Evolutionary conservation across 305 asterid genomes (phyloP).

Genomic region (Plantago coronopus): DNA sequence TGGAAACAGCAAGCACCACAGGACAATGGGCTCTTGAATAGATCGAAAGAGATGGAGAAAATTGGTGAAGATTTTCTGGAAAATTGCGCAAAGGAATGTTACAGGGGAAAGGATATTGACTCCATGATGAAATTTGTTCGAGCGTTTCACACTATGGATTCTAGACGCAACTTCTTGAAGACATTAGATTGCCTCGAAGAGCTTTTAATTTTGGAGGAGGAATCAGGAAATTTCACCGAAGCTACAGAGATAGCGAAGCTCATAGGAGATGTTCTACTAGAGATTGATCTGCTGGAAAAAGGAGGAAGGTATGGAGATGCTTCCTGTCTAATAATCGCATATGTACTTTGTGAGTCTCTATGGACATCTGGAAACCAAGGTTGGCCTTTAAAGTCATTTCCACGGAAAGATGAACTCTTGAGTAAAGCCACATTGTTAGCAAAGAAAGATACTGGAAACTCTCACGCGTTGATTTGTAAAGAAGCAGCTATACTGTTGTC

Average conservation of each 20-base stretch:
- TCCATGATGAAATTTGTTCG: conserved; percentile 51
- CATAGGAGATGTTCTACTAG: conserved; percentile 38
- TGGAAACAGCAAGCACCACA: conserved; percentile 43
- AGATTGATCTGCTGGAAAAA: conserved; percentile 47
- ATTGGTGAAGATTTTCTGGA: conserved; percentile 44
- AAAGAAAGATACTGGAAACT: conserved; percentile 25
- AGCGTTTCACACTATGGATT: conserved; percentile 39
- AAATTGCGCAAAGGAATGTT: conserved; percentile 38
- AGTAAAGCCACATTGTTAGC: conserved; percentile 34
- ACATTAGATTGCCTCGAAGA: conserved; percentile 37
- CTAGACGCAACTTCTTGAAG: conserved; percentile 43
- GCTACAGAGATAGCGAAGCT: conserved; percentile 51
- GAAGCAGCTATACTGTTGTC: conserved; percentile 34
- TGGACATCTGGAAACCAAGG: conserved; percentile 45
- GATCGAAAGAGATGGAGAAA: conserved; percentile 27
- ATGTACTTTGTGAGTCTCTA: conserved; percentile 39
- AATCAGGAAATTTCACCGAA: conserved; percentile 44
- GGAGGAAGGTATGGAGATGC: conserved; percentile 32
- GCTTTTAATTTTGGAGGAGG: conserved; percentile 48
- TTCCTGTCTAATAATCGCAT: conserved; percentile 28
- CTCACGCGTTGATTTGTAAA: conserved; percentile 31
- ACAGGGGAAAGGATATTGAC: conserved; percentile 28
- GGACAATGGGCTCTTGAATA: conserved; percentile 5
- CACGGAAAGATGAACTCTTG: conserved; percentile 34
- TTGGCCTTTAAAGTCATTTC: conserved; percentile 53